Evolutionary conservation across 768 basidiomycete species (phyloP).

Genomic region (Floccularia luteovirens): DNA sequence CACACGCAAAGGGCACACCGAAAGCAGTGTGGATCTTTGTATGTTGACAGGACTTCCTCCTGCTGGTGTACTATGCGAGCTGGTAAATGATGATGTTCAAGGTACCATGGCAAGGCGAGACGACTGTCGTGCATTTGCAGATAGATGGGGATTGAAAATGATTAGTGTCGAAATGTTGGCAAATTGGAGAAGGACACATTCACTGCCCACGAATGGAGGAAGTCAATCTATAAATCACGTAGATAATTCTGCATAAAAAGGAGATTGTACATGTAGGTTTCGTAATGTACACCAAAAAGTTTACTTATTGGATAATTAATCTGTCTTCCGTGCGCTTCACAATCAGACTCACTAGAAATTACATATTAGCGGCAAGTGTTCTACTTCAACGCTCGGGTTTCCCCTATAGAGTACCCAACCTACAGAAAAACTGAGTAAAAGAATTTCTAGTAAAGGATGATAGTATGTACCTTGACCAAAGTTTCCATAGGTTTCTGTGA

Average conservation of each 20-base stretch:
- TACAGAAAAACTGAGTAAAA: slow-evolving; percentile 6
- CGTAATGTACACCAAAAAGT: too few species aligned
- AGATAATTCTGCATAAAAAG: too few species aligned
- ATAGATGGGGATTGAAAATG: slow-evolving; percentile 86
- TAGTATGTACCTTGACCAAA: slow-evolving; percentile 41
- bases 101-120: slow-evolving; percentile 95
- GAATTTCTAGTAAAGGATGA: background rate
- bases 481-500: slow-evolving; percentile 58
- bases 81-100: slow-evolving; percentile 84
- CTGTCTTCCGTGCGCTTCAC: background rate
- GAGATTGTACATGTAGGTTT: too few species aligned
- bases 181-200: slow-evolving; percentile 34
- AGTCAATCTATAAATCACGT: slow-evolving; percentile 1
- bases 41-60: slow-evolving; percentile 56
- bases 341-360: background rate
- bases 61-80: slow-evolving; percentile 87
- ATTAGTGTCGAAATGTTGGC: slow-evolving; percentile 87
- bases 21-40: slow-evolving; percentile 85
- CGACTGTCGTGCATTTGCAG: slow-evolving; percentile 87
- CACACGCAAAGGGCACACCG: slow-evolving; percentile 89
- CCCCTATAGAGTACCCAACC: slow-evolving; percentile 28
- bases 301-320: background rate
- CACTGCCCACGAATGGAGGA: slow-evolving; percentile 7
- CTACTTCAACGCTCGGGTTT: slow-evolving; percentile 7
- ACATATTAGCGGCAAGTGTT: background rate